Conservation (phyloP, 2,329 filamentous ascomycete genomes). For the Calonectria multiphialidica region DNA sequence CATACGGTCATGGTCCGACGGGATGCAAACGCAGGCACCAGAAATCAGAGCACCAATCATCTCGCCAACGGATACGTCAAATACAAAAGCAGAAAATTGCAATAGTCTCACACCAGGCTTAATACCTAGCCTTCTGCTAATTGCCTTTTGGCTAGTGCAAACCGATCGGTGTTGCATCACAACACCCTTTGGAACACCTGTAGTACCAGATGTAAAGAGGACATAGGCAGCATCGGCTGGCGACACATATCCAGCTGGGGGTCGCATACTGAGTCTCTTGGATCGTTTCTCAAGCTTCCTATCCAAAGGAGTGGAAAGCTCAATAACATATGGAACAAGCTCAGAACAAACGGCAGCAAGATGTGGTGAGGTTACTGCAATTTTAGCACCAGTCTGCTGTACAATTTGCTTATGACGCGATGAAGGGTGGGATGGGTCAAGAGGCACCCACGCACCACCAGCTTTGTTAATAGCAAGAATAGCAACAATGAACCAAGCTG, state of each 20-base stretch:
- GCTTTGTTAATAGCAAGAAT: constrained; percentile 14
- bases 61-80: constrained; percentile 3
- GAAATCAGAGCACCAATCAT: too few species aligned
- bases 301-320: constrained; percentile 1
- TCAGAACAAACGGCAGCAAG: background rate
- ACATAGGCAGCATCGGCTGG: constrained; percentile 28
- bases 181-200: constrained; percentile 41
- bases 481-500: constrained; percentile 7
- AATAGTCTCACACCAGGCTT: constrained; percentile 11
- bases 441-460: constrained; percentile 11
- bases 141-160: constrained; percentile 19
- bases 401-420: constrained; percentile 3
- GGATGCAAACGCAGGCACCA: constrained; percentile 27
- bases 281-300: background rate
- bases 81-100: constrained; percentile 25
- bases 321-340: background rate
- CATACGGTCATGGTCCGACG: constrained; percentile 10
- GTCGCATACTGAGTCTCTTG: constrained; percentile 2
- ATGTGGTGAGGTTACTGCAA: background rate
- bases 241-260: background rate
- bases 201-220: constrained; percentile 43
- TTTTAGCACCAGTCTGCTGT: background rate
- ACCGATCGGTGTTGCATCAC: constrained; percentile 34
- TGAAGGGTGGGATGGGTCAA: constrained; percentile 4
- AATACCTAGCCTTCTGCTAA: constrained; percentile 13